These are phyloP conservation scores for Marchantia paleacea DNA, from an alignment of 225 moss, liverwort and hornwort species.

Conservation along the genomic window DNA sequence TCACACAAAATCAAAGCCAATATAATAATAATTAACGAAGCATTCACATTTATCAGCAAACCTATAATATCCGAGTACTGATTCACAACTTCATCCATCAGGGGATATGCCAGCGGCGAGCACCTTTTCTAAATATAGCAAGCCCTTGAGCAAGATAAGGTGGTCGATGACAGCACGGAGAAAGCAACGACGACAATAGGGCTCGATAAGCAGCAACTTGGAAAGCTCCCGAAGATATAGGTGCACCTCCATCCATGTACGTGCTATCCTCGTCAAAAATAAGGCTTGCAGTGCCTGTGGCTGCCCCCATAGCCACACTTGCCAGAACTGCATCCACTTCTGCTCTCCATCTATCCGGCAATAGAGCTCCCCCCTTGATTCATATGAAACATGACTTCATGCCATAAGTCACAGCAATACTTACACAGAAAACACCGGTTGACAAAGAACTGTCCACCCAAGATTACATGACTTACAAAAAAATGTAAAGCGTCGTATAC, in stretches of 20 bases:
- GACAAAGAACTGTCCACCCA: not conserved
- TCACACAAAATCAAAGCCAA: not conserved
- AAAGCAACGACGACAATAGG: slow-evolving; percentile 82
- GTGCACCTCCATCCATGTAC: slow-evolving; percentile 59
- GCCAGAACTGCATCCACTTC: slow-evolving; percentile 92
- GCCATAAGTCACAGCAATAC: not conserved
- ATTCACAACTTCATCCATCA: not conserved
- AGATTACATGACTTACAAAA: not conserved
- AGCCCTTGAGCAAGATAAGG: slow-evolving; percentile 93
- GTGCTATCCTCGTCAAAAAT: slow-evolving; percentile 68
- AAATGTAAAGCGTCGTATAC: not conserved
- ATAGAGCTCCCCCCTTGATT: slow-evolving; percentile 69
- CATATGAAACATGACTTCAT: not conserved
- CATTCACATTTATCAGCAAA: too few species aligned
- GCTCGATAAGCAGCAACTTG: slow-evolving; percentile 96
- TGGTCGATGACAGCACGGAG: slow-evolving; percentile 96
- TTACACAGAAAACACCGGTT: not conserved
- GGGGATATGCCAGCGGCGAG: not conserved
- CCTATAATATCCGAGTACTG: too few species aligned
- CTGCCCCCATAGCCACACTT: slow-evolving; percentile 87
- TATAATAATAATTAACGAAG: not conserved
- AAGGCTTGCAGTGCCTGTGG: slow-evolving; percentile 61
- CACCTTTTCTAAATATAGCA: slow-evolving; percentile 87
- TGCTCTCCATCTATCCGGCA: slow-evolving; percentile 93
- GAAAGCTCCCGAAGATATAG: slow-evolving; percentile 64